Evolutionary conservation across 2,329 filamentous ascomycete genomes (phyloP).

Genomic region (Dothidotthia symphoricarpi): DNA sequence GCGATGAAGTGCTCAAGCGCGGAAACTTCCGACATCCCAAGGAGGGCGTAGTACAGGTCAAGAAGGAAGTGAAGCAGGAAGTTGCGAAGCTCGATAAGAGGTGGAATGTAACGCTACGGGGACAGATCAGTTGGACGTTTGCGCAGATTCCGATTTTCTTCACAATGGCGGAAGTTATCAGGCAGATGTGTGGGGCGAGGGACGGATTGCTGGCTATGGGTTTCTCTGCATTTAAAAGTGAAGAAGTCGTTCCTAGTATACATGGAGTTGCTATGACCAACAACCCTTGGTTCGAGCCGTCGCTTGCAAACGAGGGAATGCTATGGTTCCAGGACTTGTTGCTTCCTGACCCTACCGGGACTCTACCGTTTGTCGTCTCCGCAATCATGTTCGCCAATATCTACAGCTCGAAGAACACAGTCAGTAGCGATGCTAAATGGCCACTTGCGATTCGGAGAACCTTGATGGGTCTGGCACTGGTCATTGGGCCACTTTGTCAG

Average conservation of each 20-base stretch:
- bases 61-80: conserved; percentile 21
- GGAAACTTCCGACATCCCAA: conserved; percentile 23
- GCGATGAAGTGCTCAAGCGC: conserved; percentile 17
- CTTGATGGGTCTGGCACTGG: conserved; percentile 28
- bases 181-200: conserved; percentile 35
- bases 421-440: conserved; percentile 13
- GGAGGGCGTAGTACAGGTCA: conserved; percentile 13
- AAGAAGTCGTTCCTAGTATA: conserved; percentile 3
- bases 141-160: conserved; percentile 40
- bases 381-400: conserved; percentile 52
- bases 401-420: conserved; percentile 24
- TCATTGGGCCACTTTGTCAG: conserved; percentile 36
- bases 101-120: conserved; percentile 29
- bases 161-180: conserved; percentile 37
- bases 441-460: conserved; percentile 22
- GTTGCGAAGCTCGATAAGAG: conserved; percentile 24
- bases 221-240: conserved; percentile 10
- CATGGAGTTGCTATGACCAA: conserved; percentile 9
- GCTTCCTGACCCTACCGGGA: conserved; percentile 51
- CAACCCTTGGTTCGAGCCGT: conserved; percentile 46
- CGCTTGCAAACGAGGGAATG: conserved; percentile 56
- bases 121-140: conserved; percentile 31
- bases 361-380: conserved; percentile 52
- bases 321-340: conserved; percentile 62
- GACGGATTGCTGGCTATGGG: conserved; percentile 32